These are phyloP conservation scores for Penicillium sp. DNA, from an alignment of 2,329 filamentous ascomycete genomes.

Conservation along the genomic window DNA sequence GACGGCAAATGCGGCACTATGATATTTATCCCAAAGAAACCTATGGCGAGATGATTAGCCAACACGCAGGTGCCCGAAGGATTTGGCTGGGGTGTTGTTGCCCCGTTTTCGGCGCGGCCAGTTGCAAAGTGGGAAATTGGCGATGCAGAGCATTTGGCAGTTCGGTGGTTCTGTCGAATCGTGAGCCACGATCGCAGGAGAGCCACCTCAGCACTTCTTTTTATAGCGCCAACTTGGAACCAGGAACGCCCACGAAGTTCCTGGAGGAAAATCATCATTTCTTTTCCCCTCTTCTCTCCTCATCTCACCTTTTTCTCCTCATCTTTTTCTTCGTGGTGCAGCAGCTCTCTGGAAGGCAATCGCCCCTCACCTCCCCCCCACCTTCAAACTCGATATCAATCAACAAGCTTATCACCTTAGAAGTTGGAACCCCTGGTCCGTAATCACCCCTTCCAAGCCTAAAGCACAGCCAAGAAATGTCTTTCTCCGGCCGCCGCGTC, in stretches of 20 bases:
- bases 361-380: neutral
- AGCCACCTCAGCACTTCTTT: constrained; percentile 15
- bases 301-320: too few relatives aligned
- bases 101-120: constrained; percentile 2
- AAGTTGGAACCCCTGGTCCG: neutral
- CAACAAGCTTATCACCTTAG: neutral
- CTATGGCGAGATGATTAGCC: neutral
- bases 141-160: neutral
- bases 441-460: neutral
- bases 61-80: neutral
- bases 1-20: neutral
- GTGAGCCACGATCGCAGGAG: constrained; percentile 14
- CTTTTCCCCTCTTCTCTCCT: neutral
- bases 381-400: neutral
- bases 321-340: neutral
- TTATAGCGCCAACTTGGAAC: neutral
- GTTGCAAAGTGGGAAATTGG: constrained; percentile 7
- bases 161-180: constrained; percentile 29
- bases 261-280: neutral
- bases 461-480: constrained; percentile 37
- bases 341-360: neutral
- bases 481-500: constrained; percentile 49
- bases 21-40: neutral
- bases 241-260: neutral
- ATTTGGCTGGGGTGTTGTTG: neutral